Evolutionary conservation across 192 early-diverging fungal genomes (phyloP).

Genomic region (Irineochytrium annulatum): DNA sequence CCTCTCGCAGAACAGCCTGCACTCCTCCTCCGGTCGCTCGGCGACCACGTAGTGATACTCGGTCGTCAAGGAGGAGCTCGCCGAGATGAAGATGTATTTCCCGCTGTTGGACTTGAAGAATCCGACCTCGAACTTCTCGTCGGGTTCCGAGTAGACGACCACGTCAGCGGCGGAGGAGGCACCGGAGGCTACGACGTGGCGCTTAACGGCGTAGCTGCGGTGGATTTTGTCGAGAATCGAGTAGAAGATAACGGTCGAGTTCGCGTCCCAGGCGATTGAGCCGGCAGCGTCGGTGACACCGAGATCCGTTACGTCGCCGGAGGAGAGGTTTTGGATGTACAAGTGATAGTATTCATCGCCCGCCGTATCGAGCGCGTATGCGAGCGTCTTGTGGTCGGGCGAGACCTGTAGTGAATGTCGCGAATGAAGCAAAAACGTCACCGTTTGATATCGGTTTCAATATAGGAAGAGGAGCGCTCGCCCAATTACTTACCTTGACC

Average conservation of each 20-base stretch:
- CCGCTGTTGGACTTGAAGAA: constrained; percentile 27
- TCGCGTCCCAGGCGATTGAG: constrained; percentile 23
- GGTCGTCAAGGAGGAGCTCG: not conserved
- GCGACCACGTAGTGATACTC: not conserved
- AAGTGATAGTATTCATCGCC: constrained; percentile 42
- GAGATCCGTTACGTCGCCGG: constrained; percentile 27
- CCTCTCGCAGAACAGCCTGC: constrained; percentile 32
- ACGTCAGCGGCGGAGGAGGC: constrained; percentile 19
- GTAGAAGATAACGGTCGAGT: constrained; percentile 40
- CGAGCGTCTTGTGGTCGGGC: constrained; percentile 35
- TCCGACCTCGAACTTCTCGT: constrained; percentile 36
- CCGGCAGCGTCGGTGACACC: constrained; percentile 14
- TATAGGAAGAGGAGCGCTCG: not conserved
- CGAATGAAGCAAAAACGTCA: no score
- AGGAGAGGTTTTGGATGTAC: constrained; percentile 37
- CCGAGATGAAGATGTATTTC: constrained; percentile 16
- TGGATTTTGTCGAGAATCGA: constrained; percentile 33
- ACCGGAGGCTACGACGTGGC: constrained; percentile 28
- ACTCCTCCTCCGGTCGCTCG: not conserved
- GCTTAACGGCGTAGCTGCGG: constrained; percentile 22
- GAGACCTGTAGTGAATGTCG: no score
- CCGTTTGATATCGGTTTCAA: no score
- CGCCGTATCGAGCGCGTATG: constrained; percentile 40
- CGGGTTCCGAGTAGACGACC: constrained; percentile 35
- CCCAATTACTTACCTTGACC: not conserved